phyloP scores from a whole-genome alignment of 192 early-diverging fungal genomes.

The Kappamyces sp. region DNA sequence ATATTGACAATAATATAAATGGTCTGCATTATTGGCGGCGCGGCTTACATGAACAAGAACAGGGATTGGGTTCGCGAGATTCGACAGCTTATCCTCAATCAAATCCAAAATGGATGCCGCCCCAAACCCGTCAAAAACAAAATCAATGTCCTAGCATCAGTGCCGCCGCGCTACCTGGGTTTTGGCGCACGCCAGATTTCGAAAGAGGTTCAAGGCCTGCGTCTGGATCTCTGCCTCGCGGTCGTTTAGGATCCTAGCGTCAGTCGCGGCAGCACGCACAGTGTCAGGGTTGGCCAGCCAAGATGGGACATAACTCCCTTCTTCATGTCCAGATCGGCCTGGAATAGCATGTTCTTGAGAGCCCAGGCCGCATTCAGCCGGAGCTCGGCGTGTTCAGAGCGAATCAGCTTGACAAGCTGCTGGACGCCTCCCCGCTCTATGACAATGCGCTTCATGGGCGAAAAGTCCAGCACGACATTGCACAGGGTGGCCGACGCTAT shows the following conservation, averaged over 20 bases:
- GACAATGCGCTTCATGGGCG: slow-evolving; percentile 67
- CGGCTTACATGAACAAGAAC: slow-evolving; percentile 11
- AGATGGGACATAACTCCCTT: slow-evolving; percentile 59
- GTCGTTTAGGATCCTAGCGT: slow-evolving; percentile 52
- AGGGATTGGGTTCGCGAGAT: slow-evolving; percentile 12
- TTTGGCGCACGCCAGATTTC: slow-evolving; percentile 64
- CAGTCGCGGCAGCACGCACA: slow-evolving; percentile 17
- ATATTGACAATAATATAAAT: slow-evolving; percentile 71
- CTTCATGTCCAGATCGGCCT: slow-evolving; percentile 63
- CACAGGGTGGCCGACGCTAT: slow-evolving; percentile 72
- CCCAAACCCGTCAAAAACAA: slow-evolving; percentile 63
- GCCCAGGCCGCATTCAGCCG: slow-evolving; percentile 74
- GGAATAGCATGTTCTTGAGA: slow-evolving; percentile 71
- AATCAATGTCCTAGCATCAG: slow-evolving; percentile 53
- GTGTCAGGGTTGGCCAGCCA: slow-evolving; percentile 50
- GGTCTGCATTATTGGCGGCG: slow-evolving; percentile 29
- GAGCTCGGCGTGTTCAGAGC: slow-evolving; percentile 36
- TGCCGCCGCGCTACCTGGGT: background rate
- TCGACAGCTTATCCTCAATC: slow-evolving; percentile 58
- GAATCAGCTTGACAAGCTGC: slow-evolving; percentile 55
- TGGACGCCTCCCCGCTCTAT: slow-evolving; percentile 68
- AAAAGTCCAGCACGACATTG: slow-evolving; percentile 80
- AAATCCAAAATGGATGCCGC: slow-evolving; percentile 51
- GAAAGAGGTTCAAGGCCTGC: slow-evolving; percentile 65
- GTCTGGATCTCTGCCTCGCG: slow-evolving; percentile 58